Percentiles rank a stretch among this genome's conserved stretches.
Evolutionary conservation across 306 rosid species (phyloP).

Genomic region (Sphenostylis stenocarpa): DNA sequence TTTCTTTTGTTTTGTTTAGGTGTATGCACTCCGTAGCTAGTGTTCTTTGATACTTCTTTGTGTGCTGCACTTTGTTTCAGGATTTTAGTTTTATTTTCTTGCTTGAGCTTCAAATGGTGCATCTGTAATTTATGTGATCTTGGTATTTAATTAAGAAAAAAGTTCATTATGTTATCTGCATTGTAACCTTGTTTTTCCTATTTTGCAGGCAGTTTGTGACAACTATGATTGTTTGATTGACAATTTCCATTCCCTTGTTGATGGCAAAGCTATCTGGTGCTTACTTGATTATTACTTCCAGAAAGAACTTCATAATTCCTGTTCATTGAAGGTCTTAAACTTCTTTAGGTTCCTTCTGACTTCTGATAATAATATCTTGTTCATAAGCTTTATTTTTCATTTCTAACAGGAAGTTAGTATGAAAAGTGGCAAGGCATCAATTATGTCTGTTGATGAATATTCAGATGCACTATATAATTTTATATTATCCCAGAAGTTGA

Average conservation of each 20-base stretch:
- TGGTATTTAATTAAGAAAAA: not conserved
- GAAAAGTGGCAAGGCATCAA: conserved; percentile 57
- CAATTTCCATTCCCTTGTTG: conserved; percentile 66
- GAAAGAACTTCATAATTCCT: conserved; percentile 67
- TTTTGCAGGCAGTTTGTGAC: conserved; percentile 76
- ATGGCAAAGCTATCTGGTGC: conserved; percentile 99
- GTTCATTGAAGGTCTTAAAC: conserved; percentile 62
- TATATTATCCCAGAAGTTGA: conserved; percentile 78
- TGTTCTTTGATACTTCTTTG: not conserved
- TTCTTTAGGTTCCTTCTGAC: conserved; percentile 21
- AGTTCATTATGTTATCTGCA: not conserved
- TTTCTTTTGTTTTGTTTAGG: not conserved
- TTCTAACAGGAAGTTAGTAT: conserved; percentile 55
- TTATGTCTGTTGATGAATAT: conserved; percentile 62
- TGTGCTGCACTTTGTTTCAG: conserved; percentile 1
- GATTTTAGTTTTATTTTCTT: not conserved
- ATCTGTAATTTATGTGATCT: not conserved
- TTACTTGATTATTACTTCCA: conserved; percentile 86
- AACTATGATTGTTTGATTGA: conserved; percentile 60
- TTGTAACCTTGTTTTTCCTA: not conserved
- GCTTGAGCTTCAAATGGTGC: not conserved
- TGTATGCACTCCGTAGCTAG: not conserved
- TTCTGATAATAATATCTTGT: conserved; percentile 7
- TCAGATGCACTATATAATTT: conserved; percentile 87
- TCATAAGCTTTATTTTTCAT: conserved; percentile 10